Evolutionary conservation across 441 rosid genomes (phyloP), one percentile per base, ranked within the genome.

Genomic region (Populus hybrid): DNA sequence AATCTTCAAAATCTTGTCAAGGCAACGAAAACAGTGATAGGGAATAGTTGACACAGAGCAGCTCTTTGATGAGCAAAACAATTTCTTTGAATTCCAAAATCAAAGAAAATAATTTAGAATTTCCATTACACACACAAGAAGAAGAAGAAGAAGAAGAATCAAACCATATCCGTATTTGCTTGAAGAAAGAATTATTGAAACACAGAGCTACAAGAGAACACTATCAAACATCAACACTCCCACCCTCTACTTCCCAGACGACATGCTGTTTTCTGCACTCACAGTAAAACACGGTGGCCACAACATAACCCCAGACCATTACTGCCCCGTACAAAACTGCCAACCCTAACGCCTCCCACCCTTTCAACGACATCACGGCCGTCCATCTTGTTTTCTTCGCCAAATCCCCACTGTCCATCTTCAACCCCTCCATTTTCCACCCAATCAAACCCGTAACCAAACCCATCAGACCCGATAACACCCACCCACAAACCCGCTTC

Each of bases 221-320:
- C 68, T 9, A 11, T 23, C 30, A 65, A 65, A 24, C 32, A 26
- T 65, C 34, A 65, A 23, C 68, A 67, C 70, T 32, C 18, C 19
- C 69, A 10, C 63, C 6, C 14, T 57, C 79, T 6, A 34, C 76
- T 69, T 70, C 81, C 67, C 72, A 74, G 46, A 11, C 64, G 46
- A 72, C 85, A 65, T 82, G 80, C 32, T 85, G 83, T 78, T 79
- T 85, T 84, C 84, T 83, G 73, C 90, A 89, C 66, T 87, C 93
- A 42, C 87, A 74, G 81, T 90, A 91, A 82, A 88, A 90, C 57
- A 90, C 88, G 0, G 97, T 84, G 6, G 84, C 80, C 0, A 84
- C 90, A 1, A 86, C 90, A 57, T 84, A 90, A 70, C 94, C 87
- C 91, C 89, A 78, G 12, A 91, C 76, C 81, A 91, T 81, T 71